Evolutionary conservation across 495 filamentous ascomycete genomes (phyloP).

Genomic region (Physcia stellaris): DNA sequence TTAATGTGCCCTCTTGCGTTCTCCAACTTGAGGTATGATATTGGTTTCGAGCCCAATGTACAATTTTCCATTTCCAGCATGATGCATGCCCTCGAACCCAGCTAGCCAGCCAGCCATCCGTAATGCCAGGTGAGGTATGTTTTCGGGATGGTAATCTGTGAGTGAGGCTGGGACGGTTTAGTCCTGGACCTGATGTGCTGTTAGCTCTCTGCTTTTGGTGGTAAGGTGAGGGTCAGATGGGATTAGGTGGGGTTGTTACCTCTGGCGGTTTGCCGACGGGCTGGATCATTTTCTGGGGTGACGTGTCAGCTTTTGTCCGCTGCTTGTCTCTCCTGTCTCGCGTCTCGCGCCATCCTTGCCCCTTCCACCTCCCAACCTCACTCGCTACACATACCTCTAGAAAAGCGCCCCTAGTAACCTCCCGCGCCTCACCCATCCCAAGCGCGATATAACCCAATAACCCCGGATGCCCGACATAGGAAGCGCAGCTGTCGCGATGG

Average conservation of each 20-base stretch:
- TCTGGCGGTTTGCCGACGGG: slow-evolving; percentile 57
- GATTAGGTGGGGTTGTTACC: not conserved
- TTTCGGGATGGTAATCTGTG: too few relatives aligned
- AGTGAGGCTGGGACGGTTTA: too few relatives aligned
- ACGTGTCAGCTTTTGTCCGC: slow-evolving; percentile 1
- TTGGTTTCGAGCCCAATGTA: too few relatives aligned
- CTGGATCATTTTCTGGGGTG: slow-evolving; percentile 58
- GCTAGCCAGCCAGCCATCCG: too few relatives aligned
- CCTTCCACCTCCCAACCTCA: not conserved
- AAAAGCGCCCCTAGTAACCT: slow-evolving; percentile 64
- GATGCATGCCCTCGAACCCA: too few relatives aligned
- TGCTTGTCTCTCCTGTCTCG: not conserved
- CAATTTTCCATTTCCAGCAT: too few relatives aligned
- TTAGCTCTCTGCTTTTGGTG: not conserved
- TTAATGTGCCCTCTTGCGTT: too few relatives aligned
- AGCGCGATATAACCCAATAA: slow-evolving; percentile 80
- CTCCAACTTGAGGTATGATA: too few relatives aligned
- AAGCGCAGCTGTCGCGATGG: slow-evolving; percentile 69
- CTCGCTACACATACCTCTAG: slow-evolving; percentile 41
- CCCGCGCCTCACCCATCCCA: slow-evolving; percentile 70
- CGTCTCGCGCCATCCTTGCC: not conserved
- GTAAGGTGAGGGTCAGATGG: not conserved
- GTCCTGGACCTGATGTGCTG: not conserved
- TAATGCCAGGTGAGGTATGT: too few relatives aligned
- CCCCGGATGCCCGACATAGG: slow-evolving; percentile 79